A percentile compares a stretch with the other conserved stretches of the same genome.
These are phyloP conservation scores for Biscutella laevigata DNA, from an alignment of 441 rosid species.

Conservation along the genomic window DNA sequence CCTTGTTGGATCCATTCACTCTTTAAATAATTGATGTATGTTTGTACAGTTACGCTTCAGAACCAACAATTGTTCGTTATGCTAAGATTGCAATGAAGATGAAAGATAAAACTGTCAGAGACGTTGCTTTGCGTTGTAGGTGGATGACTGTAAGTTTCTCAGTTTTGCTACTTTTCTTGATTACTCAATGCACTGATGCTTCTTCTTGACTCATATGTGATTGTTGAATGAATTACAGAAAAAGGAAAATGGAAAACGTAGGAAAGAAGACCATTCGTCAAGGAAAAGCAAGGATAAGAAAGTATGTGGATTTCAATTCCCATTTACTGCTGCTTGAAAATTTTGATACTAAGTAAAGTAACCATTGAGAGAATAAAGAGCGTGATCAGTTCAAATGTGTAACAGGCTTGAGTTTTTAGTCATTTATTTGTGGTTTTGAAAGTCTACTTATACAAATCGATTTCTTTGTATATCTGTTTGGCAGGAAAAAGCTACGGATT, in stretches of 20 bases:
- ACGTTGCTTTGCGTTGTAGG: constrained; percentile 67
- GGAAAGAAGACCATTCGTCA: constrained; percentile 78
- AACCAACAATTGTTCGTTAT: constrained; percentile 43
- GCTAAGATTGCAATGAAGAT: constrained; percentile 70
- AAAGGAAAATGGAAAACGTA: constrained; percentile 78
- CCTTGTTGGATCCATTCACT: background rate
- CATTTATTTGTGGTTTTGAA: constrained; percentile 8
- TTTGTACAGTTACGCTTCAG: constrained; percentile 43
- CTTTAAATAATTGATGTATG: background rate
- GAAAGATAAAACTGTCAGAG: constrained; percentile 62
- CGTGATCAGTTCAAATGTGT: background rate
- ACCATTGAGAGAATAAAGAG: background rate
- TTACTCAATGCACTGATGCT: background rate
- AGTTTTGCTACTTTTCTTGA: background rate
- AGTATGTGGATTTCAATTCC: constrained; percentile 32
- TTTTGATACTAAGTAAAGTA: background rate
- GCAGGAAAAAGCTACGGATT: constrained; percentile 68
- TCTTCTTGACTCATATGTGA: background rate
- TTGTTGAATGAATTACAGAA: constrained; percentile 37
- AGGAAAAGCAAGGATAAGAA: constrained; percentile 74
- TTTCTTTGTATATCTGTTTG: constrained; percentile 19
- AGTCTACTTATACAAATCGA: background rate
- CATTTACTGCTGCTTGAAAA: background rate
- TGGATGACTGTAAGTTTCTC: constrained; percentile 66
- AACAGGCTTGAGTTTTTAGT: background rate